phyloP scores from a whole-genome alignment of 495 filamentous ascomycete species.

The Aspergillus asperescens region DNA sequence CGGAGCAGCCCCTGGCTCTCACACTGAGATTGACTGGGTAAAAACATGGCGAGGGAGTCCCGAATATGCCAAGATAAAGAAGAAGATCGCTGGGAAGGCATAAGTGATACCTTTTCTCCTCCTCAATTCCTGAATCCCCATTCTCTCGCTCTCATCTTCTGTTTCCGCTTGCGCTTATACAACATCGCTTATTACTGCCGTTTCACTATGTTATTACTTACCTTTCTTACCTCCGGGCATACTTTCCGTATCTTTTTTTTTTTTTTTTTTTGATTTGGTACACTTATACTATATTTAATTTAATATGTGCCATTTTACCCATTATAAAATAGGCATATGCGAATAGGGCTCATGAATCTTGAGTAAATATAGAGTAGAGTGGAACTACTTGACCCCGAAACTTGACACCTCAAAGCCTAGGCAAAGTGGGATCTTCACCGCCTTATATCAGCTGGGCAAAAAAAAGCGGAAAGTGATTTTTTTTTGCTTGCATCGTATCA shows the following conservation, averaged over 20 bases:
- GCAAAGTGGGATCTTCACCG: too few relatives aligned
- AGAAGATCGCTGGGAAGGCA: slow-evolving; percentile 13
- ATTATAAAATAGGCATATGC: too few relatives aligned
- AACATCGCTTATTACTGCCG: too few relatives aligned
- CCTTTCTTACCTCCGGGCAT: too few relatives aligned
- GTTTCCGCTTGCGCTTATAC: too few relatives aligned
- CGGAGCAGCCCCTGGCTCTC: slow-evolving; percentile 79
- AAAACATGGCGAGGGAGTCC: slow-evolving; percentile 69
- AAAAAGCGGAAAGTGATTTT: not conserved
- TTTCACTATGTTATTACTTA: too few relatives aligned
- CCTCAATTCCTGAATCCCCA: not conserved
- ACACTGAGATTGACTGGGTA: slow-evolving; percentile 76
- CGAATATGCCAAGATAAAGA: slow-evolving; percentile 61
- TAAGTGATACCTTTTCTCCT: not conserved
- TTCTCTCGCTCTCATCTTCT: not conserved
- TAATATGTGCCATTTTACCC: too few relatives aligned
- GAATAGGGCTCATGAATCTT: too few relatives aligned
- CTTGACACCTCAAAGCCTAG: too few relatives aligned
- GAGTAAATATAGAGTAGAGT: too few relatives aligned
- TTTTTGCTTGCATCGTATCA: not conserved
- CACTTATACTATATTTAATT: too few relatives aligned
- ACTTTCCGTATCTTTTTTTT: too few relatives aligned
- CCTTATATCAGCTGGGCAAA: not conserved
- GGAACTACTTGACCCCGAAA: not conserved
- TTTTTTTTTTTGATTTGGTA: not conserved